Base-by-base conservation (phyloP, 176 grass and related monocot genomes). In the Oryza australiensis region DNA sequence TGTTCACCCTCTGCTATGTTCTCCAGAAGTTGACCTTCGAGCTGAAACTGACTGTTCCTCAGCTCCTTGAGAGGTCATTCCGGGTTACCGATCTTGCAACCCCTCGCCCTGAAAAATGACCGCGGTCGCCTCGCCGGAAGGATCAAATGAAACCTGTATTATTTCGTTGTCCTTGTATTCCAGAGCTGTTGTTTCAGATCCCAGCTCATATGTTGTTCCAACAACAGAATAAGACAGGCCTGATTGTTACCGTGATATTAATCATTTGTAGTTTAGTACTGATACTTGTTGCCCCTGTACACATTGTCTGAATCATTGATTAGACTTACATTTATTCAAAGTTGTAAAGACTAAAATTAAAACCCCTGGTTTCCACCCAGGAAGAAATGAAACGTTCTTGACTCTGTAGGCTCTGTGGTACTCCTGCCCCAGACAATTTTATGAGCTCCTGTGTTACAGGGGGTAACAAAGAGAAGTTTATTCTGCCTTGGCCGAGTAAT, bases 1-100 rank as follows among this genome's bases (percentile, higher is more conserved):
- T 94, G 12, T 92, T 64, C 9, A 87, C 85, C n/a, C 70, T 94
- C 16, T 87, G 87, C 65, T 86, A 89, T 66, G 89, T 92, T 22
- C 84, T 94, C 64, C 89, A 92, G 89, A 94, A 88, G 86, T 55
- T 94, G 75, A 87, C 87, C 12, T 89, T 89, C 62, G 92, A 94
- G 62, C 76, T 89, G 81, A 94, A 94, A 53, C 26, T 94, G 75
- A 89, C 92, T n/a, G 87, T 89, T 77, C 82, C 84, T 8, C 72
- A 80, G 69, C 87, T 94, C 45, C 83, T 94, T 3, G 82, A 94
- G 63, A 87, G 72, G 80, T 84, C 89, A 48, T 92, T 92, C 82
- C 73, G 74, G 49, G 78, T 69, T 51, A 83, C 84, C 20, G 89
- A 89, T 78, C 55, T 87, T 23, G 18, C 57, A 27, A 67, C 80